These are phyloP conservation scores for Neopestalotiopsis sp. DNA, from an alignment of 2,329 filamentous ascomycete genomes.

Conservation along the genomic window DNA sequence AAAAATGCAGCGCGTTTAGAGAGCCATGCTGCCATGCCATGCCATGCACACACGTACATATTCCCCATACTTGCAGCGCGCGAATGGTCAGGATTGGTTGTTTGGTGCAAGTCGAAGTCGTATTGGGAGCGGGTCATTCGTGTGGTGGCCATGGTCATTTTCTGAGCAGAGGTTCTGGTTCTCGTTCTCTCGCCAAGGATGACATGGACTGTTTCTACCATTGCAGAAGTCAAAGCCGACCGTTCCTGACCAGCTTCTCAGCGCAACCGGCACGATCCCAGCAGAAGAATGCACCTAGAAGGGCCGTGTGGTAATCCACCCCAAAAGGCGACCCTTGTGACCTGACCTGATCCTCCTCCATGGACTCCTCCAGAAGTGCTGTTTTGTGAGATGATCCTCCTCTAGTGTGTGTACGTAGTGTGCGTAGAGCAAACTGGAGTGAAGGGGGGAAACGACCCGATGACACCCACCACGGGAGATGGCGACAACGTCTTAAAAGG, in stretches of 20 bases:
- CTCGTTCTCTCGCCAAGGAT: slow-evolving; percentile 1
- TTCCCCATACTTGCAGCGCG: neutral
- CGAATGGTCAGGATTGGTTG: neutral
- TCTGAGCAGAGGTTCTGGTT: slow-evolving; percentile 6
- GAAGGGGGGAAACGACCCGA: neutral
- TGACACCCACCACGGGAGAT: slow-evolving; percentile 14
- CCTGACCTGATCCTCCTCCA: slow-evolving; percentile 12
- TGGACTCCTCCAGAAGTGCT: neutral
- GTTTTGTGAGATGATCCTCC: slow-evolving; percentile 5
- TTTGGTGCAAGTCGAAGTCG: neutral
- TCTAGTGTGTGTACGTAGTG: neutral
- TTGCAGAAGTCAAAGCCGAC: slow-evolving; percentile 18
- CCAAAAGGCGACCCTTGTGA: slow-evolving; percentile 6
- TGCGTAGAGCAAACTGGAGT: neutral
- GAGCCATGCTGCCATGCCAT: neutral
- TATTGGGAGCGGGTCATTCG: slow-evolving; percentile 6
- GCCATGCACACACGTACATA: slow-evolving; percentile 1
- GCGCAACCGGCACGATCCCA: slow-evolving; percentile 8
- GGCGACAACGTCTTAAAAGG: neutral
- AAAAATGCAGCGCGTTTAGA: neutral
- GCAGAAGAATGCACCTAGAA: slow-evolving; percentile 16
- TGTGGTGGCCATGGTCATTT: neutral
- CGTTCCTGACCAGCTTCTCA: slow-evolving; percentile 16
- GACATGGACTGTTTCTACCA: slow-evolving; percentile 10
- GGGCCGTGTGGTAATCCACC: slow-evolving; percentile 18